These are phyloP conservation scores for Salvia splendens DNA, from an alignment of 257 asterid genomes.

Conservation along the genomic window DNA sequence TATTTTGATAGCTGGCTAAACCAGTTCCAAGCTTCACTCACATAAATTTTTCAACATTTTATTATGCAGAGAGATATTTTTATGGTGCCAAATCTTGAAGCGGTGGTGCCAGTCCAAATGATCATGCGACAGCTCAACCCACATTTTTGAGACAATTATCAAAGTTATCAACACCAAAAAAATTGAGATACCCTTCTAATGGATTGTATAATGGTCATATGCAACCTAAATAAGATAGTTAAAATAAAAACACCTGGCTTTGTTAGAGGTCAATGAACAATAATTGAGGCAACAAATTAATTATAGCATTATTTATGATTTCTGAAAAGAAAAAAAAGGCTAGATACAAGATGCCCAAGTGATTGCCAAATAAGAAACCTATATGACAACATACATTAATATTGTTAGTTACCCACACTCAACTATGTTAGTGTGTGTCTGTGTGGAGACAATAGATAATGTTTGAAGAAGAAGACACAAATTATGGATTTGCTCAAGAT, in stretches of 20 bases:
- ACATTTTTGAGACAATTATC: not conserved
- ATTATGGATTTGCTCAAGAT: conserved; percentile 32
- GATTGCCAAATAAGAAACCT: conserved; percentile 22
- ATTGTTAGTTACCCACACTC: not conserved
- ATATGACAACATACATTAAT: no score
- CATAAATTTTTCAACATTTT: no score
- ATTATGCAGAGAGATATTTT: no score
- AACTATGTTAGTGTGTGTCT: not conserved
- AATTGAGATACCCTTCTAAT: conserved; percentile 14
- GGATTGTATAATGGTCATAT: not conserved
- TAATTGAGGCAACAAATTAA: conserved; percentile 24
- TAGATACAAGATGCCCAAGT: conserved; percentile 21
- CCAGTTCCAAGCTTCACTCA: no score
- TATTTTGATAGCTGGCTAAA: no score
- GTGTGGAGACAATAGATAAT: not conserved
- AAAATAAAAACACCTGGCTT: conserved; percentile 5
- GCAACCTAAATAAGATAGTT: not conserved
- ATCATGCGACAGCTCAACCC: conserved; percentile 26
- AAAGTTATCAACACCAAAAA: conserved; percentile 2
- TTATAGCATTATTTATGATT: conserved; percentile 5
- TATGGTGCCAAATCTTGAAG: not conserved
- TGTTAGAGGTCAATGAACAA: conserved; percentile 18
- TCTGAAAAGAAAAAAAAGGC: not conserved
- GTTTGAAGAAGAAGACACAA: conserved; percentile 26
- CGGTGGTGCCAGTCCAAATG: conserved; percentile 25